Base-by-base conservation (phyloP, 495 filamentous ascomycete genomes). In the Penicillium robsamsonii region DNA sequence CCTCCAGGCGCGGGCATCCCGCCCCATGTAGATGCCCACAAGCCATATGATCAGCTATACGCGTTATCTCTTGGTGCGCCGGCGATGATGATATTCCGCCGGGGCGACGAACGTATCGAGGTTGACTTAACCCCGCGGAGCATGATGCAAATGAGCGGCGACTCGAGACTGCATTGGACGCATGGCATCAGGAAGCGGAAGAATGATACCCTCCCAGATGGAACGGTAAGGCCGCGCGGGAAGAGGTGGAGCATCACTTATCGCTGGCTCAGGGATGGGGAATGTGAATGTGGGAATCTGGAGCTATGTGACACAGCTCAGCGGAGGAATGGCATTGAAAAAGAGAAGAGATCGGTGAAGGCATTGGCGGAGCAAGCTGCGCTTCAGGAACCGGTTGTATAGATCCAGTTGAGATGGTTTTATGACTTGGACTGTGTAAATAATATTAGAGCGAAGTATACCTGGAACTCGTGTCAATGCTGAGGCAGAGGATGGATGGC, bases 111-210 rank as follows among this genome's bases (percentile, higher is more conserved):
- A 22, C 61, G 61, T 7, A 50, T 68, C 4, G 71, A 74, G 10
- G 56, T 75, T 13, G 73, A 75, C 61, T 50, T 74, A 56, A 55
- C 42, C 3, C 68, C 68, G 8, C 51, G 73, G 47, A 73, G 66
- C 48, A 67, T 75, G 71, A 75, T 75, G 73, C 61, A 71, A 51
- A 63, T 74, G 57, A 61, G 60, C 8, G 67, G 68, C 0, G 71
- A 73, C 18, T 62, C 71, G n/a, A 61, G 73, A 31, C 41, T 75
- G 52, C 68, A 73, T 66, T 75, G 73, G 73, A 74, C 73, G 6
- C 73, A 75, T 67, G 71, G 71, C 5, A 75, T 75, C 27, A 71
- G 64, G 57, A 75, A 75, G 55, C 61, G 71, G 24, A 75, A 75
- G 58, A 75, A 62, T 3, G 73, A 75, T 60, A 63, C 55, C 1